phyloP scores from a whole-genome alignment of 106 monocot species.

The Alisma plantagoaquatica region DNA sequence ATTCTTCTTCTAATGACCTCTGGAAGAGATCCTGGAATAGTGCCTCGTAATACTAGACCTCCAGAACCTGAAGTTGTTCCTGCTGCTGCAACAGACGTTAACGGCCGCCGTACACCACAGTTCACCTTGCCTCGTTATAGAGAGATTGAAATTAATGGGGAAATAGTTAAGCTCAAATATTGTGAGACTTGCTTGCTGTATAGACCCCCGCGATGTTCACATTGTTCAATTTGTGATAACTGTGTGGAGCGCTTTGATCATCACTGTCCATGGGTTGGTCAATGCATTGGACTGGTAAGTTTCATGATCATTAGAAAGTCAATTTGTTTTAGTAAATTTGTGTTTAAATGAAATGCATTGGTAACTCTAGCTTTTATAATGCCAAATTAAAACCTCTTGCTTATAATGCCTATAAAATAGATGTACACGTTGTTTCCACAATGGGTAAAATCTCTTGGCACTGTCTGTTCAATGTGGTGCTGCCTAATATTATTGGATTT shows the following conservation, averaged over 20 bases:
- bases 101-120: conserved; percentile 17
- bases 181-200: conserved; percentile 45
- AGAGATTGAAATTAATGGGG: conserved; percentile 21
- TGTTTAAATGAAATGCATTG: too few relatives aligned
- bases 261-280: conserved; percentile 47
- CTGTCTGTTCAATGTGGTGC: too few relatives aligned
- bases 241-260: conserved; percentile 45
- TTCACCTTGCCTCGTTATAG: conserved; percentile 26
- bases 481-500: too few relatives aligned
- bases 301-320: not conserved
- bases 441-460: too few relatives aligned
- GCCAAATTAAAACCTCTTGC: too few relatives aligned
- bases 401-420: too few relatives aligned
- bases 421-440: too few relatives aligned
- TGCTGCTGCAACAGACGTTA: conserved; percentile 5
- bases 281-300: conserved; percentile 47
- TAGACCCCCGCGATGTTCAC: conserved; percentile 43
- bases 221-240: conserved; percentile 47
- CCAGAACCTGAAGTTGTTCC: conserved; percentile 19
- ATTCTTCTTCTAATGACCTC: conserved; percentile 29
- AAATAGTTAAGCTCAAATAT: conserved; percentile 31
- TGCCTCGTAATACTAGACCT: conserved; percentile 27
- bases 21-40: conserved; percentile 32
- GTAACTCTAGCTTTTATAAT: too few relatives aligned
- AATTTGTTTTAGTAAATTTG: too few relatives aligned